These are phyloP conservation scores for Trichoderma semiorbis DNA, from an alignment of 2,329 filamentous ascomycete genomes.

Conservation along the genomic window DNA sequence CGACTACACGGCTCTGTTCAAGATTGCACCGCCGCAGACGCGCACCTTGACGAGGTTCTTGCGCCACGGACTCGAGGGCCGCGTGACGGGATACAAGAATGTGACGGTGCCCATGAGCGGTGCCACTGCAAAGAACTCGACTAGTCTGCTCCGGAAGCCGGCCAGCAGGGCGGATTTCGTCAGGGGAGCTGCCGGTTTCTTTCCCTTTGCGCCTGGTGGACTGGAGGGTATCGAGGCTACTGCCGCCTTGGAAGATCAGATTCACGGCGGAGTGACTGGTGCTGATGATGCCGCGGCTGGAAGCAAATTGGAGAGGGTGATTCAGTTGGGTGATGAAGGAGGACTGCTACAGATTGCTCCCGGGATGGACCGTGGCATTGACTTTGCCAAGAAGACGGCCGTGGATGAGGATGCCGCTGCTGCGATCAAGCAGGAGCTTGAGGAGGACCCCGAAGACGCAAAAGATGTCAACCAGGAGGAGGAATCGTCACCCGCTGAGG, in stretches of 20 bases:
- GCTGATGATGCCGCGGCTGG: conserved; percentile 41
- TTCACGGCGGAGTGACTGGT: conserved; percentile 50
- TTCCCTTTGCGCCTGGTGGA: conserved; percentile 89
- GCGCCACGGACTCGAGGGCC: conserved; percentile 85
- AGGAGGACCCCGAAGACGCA: conserved; percentile 47
- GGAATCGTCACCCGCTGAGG: conserved; percentile 21
- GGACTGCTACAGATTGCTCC: conserved; percentile 79
- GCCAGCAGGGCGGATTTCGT: conserved; percentile 87
- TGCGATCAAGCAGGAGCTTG: conserved; percentile 64
- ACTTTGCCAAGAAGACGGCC: conserved; percentile 60
- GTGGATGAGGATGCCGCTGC: conserved; percentile 60
- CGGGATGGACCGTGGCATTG: conserved; percentile 74
- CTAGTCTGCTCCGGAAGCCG: conserved; percentile 80
- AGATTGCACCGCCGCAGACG: conserved; percentile 84
- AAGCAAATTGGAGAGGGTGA: conserved; percentile 74
- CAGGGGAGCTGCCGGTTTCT: conserved; percentile 86
- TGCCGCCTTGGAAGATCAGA: conserved; percentile 77
- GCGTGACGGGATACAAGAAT: conserved; percentile 90
- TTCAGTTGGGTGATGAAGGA: conserved; percentile 73
- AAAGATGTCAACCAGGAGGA: conserved; percentile 28
- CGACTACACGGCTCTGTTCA: conserved; percentile 80
- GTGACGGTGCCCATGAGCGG: conserved; percentile 87
- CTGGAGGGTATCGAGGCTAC: conserved; percentile 82
- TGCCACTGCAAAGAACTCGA: conserved; percentile 92
- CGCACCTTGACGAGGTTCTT: conserved; percentile 92